phyloP scores from a whole-genome alignment of 768 basidiomycete species.

The Mycena amicta region DNA sequence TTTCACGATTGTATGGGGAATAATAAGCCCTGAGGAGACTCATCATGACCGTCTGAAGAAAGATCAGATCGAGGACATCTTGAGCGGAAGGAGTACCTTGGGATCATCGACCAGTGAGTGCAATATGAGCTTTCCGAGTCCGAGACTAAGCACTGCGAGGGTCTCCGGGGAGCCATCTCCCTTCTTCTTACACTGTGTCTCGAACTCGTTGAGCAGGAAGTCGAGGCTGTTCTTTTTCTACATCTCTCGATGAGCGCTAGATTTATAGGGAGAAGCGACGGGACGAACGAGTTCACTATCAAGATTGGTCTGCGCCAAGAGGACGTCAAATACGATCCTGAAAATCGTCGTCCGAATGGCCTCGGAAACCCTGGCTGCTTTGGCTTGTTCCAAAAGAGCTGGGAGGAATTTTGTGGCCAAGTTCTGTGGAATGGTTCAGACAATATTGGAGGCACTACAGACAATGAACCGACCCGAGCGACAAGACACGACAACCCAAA shows the following conservation, averaged over 20 bases:
- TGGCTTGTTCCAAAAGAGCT: background rate
- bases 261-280: background rate
- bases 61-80: background rate
- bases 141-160: constrained; percentile 73
- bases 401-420: background rate
- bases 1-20: constrained; percentile 77
- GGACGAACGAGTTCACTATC: background rate
- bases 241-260: background rate
- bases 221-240: constrained; percentile 45
- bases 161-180: constrained; percentile 40
- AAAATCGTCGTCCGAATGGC: background rate
- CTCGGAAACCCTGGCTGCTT: background rate
- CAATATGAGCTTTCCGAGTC: constrained; percentile 84
- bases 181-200: constrained; percentile 52
- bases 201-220: constrained; percentile 52
- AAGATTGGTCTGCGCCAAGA: background rate
- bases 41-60: constrained; percentile 41
- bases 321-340: background rate
- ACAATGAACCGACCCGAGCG: constrained; percentile 57
- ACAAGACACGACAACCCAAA: constrained; percentile 79
- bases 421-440: too few species aligned
- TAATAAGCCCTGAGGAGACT: constrained; percentile 60
- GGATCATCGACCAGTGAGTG: constrained; percentile 75
- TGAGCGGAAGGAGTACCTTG: constrained; percentile 45
- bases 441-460: too few species aligned